A percentile compares a stretch with the other conserved stretches of the same genome.
These are phyloP conservation scores for Neurospora sp. DNA, from an alignment of 495 filamentous ascomycete species.

Conservation along the genomic window DNA sequence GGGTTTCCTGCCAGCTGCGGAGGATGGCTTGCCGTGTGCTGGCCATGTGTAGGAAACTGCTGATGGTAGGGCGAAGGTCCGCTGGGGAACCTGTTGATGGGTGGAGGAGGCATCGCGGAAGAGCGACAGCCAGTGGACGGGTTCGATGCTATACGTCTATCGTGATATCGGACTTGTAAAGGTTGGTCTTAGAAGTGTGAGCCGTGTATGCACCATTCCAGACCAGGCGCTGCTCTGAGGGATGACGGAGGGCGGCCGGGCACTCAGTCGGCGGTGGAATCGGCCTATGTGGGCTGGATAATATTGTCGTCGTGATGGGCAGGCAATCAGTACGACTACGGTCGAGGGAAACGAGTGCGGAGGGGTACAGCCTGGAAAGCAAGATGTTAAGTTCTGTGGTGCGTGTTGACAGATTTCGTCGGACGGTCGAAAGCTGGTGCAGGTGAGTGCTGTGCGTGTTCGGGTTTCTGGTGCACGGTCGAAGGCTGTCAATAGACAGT, in stretches of 20 bases:
- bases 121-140: not conserved
- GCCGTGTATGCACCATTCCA: conserved; percentile 14
- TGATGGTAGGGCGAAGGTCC: conserved; percentile 36
- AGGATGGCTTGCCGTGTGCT: conserved; percentile 32
- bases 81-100: conserved; percentile 23
- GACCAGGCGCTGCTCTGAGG: not conserved
- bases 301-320: not conserved
- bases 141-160: conserved; percentile 3
- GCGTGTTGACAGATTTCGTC: not conserved
- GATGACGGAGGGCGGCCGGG: not conserved
- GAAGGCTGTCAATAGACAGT: not conserved
- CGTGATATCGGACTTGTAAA: conserved; percentile 8
- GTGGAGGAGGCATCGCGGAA: conserved; percentile 21
- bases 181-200: not conserved
- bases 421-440: not conserved
- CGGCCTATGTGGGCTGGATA: not conserved
- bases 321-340: not conserved
- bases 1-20: conserved; percentile 26
- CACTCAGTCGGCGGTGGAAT: not conserved
- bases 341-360: not conserved
- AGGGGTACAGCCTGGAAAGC: not conserved
- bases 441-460: not conserved
- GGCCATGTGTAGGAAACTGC: conserved; percentile 34
- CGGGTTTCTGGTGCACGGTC: not conserved
- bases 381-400: not conserved